Evolutionary conservation across 768 basidiomycete species (phyloP), one percentile per base, ranked within the genome.

Genomic region (Galerina sulciceps): DNA sequence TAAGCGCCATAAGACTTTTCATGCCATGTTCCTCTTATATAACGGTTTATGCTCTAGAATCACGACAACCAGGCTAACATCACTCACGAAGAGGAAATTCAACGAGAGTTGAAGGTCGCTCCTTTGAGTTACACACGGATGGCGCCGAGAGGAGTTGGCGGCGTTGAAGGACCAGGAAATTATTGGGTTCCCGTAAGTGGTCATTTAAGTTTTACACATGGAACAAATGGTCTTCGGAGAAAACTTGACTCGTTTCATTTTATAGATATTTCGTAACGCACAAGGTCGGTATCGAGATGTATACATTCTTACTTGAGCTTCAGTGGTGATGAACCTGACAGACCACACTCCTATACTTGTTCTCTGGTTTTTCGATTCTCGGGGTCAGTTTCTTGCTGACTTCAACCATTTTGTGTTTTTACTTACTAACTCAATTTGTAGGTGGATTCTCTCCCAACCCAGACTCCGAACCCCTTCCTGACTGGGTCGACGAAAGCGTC

Each of bases 361-460:
- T 46, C 69, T 91, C 4, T 92, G 88, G 89, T 89, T 90, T 73
- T 92, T 92, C 63, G 90, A 91, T 71, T 91, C 90, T 2, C 79
- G 89, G 59, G 86, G 87, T 85, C 66, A 13, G 68, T 53, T 11
- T 14, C 8, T 52, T 31, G 8, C 40, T 15, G 5, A 10, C 9
- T 45, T 14, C 10, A 34, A 13, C 10, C 37, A n/a, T 53, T 47
- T 51, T 53, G 9, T 20, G 44, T 15, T 46, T 34, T 10, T 26
- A 17, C 36, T n/a, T 60, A 13, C 22, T 44, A 10, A 41, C 17
- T 8, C 10, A 6, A 13, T 10, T 8, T 44, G 48, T 72, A 78
- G 86, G 86, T 34, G 89, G 88, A 0, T 72, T 80, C 63, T 78
- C 75, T 44, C 73, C 71, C 4, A 78, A 83, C 41, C 68, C 71